Conservation (phyloP, 257 asterid species). For the Penstemon davidsonii region DNA sequence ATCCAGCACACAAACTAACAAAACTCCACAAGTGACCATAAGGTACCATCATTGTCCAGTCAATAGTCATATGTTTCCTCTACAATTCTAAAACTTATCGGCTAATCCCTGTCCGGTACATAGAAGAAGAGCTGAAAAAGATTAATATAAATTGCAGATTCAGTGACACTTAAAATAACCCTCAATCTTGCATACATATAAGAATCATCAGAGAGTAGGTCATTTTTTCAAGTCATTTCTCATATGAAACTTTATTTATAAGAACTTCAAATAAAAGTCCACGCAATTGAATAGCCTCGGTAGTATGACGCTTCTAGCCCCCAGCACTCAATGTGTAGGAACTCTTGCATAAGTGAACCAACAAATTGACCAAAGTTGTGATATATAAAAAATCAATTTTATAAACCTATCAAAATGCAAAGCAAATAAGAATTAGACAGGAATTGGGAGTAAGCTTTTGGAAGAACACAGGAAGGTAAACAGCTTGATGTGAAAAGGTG, state of each 20-base stretch:
- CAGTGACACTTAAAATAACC: conserved; percentile 22
- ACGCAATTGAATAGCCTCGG: conserved; percentile 21
- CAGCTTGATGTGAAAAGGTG: conserved; percentile 8
- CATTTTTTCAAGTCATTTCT: conserved; percentile 18
- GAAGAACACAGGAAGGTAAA: conserved; percentile 23
- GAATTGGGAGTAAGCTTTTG: conserved; percentile 13
- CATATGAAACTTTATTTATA: conserved; percentile 13
- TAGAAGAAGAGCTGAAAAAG: background rate
- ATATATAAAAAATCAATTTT: conserved; percentile 7
- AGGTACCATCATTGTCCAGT: conserved; percentile 11
- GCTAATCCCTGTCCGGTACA: background rate
- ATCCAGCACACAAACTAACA: conserved; percentile 5
- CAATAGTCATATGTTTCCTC: conserved; percentile 4
- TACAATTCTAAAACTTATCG: conserved; percentile 6
- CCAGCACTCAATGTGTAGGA: conserved; percentile 6
- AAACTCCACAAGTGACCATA: conserved; percentile 8
- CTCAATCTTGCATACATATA: conserved; percentile 11
- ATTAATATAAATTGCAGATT: background rate
- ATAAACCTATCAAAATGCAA: conserved; percentile 16
- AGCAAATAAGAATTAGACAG: conserved; percentile 12
- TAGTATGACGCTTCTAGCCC: conserved; percentile 21
- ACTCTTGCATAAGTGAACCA: conserved; percentile 18
- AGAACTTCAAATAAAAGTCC: conserved; percentile 11
- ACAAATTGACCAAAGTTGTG: conserved; percentile 11
- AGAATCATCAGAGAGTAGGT: conserved; percentile 2